Conservation (phyloP, 2,329 filamentous ascomycete species). For the Curvularia eragrostidis region DNA sequence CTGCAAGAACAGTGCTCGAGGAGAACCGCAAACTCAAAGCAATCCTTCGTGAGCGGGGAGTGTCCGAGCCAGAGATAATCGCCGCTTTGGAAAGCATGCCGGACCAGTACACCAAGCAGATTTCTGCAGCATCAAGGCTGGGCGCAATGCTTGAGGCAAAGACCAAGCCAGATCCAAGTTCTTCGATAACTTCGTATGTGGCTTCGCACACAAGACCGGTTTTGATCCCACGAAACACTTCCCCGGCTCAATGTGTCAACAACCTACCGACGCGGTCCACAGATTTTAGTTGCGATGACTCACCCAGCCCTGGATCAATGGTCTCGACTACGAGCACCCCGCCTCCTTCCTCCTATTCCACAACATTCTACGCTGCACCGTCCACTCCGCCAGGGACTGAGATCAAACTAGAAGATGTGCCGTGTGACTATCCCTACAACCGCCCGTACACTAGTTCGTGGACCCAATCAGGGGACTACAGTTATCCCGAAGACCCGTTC, state of each 20-base stretch:
- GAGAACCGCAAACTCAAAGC: conserved; percentile 71
- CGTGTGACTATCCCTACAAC: conserved; percentile 35
- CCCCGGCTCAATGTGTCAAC: conserved; percentile 30
- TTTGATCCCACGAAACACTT: conserved; percentile 26
- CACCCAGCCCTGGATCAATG: conserved; percentile 42
- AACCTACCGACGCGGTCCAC: conserved; percentile 32
- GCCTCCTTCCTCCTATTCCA: conserved; percentile 31
- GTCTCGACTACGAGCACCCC: conserved; percentile 43
- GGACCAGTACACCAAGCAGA: conserved; percentile 37
- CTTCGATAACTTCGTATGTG: conserved; percentile 29
- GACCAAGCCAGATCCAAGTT: conserved; percentile 29
- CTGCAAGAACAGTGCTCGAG: conserved; percentile 70
- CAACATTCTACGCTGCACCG: conserved; percentile 32
- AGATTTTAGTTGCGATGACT: conserved; percentile 36
- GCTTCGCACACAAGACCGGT: conserved; percentile 22
- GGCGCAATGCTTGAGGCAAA: conserved; percentile 43
- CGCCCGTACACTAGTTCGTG: conserved; percentile 31
- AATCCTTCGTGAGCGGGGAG: conserved; percentile 65
- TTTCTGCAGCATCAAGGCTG: conserved; percentile 37
- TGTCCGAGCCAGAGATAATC: conserved; percentile 62
- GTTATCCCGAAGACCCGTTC: conserved; percentile 21
- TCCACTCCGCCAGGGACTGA: conserved; percentile 30
- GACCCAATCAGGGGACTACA: conserved; percentile 30
- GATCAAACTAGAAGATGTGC: conserved; percentile 35
- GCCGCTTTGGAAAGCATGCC: conserved; percentile 33